Evolutionary conservation across 1,139 yeast species (phyloP).

Genomic region (Insectozyma bohioensis): DNA sequence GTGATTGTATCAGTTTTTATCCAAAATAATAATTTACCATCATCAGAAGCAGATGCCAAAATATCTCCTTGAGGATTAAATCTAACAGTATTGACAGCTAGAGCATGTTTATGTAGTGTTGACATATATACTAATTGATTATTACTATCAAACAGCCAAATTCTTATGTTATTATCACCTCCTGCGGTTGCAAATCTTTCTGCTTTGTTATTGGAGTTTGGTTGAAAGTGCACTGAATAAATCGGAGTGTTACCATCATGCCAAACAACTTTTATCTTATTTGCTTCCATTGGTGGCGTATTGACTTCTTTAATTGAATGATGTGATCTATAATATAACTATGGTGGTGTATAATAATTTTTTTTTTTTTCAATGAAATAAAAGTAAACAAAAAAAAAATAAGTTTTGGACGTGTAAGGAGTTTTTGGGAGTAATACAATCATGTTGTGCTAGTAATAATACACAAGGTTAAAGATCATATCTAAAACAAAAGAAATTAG

Average conservation of each 20-base stretch:
- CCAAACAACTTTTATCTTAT: slow-evolving; percentile 74
- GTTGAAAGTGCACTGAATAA: slow-evolving; percentile 80
- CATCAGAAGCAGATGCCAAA: slow-evolving; percentile 93
- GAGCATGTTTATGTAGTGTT: slow-evolving; percentile 83
- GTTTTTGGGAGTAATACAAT: too few relatives aligned
- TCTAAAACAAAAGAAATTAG: too few relatives aligned
- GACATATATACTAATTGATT: slow-evolving; percentile 57
- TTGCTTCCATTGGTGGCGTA: slow-evolving; percentile 60
- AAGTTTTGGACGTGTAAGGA: too few relatives aligned
- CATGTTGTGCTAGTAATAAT: too few relatives aligned
- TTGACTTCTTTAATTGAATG: too few relatives aligned
- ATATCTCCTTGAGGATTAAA: slow-evolving; percentile 66
- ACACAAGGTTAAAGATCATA: too few relatives aligned
- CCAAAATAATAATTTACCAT: slow-evolving; percentile 88
- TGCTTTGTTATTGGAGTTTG: slow-evolving; percentile 20
- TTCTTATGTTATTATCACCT: slow-evolving; percentile 85
- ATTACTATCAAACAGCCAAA: slow-evolving; percentile 43
- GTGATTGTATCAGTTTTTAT: slow-evolving; percentile 51
- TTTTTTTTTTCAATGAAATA: too few relatives aligned
- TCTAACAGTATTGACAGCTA: slow-evolving; percentile 89
- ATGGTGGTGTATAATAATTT: too few relatives aligned
- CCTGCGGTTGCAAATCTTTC: slow-evolving; percentile 82
- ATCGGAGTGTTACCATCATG: slow-evolving; percentile 81
- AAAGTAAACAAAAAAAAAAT: too few relatives aligned
- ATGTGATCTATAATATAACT: too few relatives aligned